Percentiles rank a stretch among this genome's conserved stretches.
phyloP scores from a whole-genome alignment of 1,284 basidiomycete species.

The Papiliotrema fonsecae region DNA sequence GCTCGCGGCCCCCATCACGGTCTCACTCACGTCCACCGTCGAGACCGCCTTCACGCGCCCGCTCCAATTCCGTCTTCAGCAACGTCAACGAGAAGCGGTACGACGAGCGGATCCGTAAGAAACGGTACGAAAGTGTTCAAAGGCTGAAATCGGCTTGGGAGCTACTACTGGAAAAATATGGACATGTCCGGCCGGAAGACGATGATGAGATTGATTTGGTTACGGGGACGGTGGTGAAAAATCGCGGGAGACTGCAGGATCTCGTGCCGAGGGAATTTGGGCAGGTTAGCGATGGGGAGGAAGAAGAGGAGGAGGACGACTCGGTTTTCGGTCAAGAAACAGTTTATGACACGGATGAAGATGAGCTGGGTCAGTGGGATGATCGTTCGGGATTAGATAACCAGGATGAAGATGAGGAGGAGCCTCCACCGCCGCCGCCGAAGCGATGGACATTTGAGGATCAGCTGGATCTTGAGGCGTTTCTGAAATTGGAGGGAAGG shows the following conservation, averaged over 20 bases:
- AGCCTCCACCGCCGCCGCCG: neutral
- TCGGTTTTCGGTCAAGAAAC: too few species aligned
- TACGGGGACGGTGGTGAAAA: constrained; percentile 24
- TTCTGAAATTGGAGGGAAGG: constrained; percentile 16
- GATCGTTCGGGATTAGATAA: constrained; percentile 26
- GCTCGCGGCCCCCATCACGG: neutral
- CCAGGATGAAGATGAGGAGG: constrained; percentile 12
- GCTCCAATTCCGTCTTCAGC: constrained; percentile 1
- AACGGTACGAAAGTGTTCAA: constrained; percentile 15
- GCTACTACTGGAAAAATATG: constrained; percentile 37
- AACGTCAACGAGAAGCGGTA: constrained; percentile 1
- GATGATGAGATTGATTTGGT: constrained; percentile 46
- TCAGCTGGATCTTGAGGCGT: constrained; percentile 22
- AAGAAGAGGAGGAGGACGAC: constrained; percentile 9
- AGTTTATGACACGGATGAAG: constrained; percentile 14
- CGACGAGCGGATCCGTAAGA: constrained; percentile 5
- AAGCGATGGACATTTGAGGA: constrained; percentile 22
- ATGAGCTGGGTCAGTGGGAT: constrained; percentile 37
- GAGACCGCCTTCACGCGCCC: neutral
- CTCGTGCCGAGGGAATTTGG: constrained; percentile 12
- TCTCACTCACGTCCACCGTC: neutral
- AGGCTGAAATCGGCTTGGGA: constrained; percentile 30
- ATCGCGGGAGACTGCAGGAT: constrained; percentile 26
- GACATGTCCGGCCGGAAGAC: constrained; percentile 32
- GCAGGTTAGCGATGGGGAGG: constrained; percentile 1